These are phyloP conservation scores for Sextonia rubra DNA, from an alignment of 164 flowering plant species.

Conservation along the genomic window DNA sequence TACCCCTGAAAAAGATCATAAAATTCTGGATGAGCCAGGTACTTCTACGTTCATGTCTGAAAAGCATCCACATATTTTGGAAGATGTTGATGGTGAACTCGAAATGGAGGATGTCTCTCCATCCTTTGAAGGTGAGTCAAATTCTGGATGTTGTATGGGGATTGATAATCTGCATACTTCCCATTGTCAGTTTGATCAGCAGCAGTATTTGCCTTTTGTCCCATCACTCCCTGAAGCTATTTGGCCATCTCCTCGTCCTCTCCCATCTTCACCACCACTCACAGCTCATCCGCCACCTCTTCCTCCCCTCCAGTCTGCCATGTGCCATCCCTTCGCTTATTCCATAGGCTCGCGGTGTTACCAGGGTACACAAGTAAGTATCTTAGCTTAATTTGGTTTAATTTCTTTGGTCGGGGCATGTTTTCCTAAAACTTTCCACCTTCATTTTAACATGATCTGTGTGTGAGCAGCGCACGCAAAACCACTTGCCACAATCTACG, in stretches of 20 bases:
- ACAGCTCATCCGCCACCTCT: conserved; percentile 26
- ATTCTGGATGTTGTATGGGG: conserved; percentile 18
- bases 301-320: conserved; percentile 18
- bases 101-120: conserved; percentile 99
- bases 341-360: conserved; percentile 23
- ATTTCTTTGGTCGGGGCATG: conserved; percentile 2
- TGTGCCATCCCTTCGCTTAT: conserved; percentile 23
- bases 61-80: conserved; percentile 73
- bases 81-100: conserved; percentile 98
- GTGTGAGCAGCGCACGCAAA: conserved; percentile 35
- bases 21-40: conserved; percentile 33
- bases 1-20: conserved; percentile 68
- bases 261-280: conserved; percentile 44
- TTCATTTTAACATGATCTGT: background rate
- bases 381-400: conserved; percentile 3
- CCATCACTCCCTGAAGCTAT: conserved; percentile 55
- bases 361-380: conserved; percentile 27
- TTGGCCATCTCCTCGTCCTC: conserved; percentile 65
- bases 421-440: background rate
- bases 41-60: conserved; percentile 24
- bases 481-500: conserved; percentile 23
- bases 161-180: conserved; percentile 19
- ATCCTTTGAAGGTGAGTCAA: conserved; percentile 45
- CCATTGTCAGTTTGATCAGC: conserved; percentile 27
- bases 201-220: conserved; percentile 23